Base-by-base conservation (phyloP, 257 asterid genomes). In the Solanum dulcamara region DNA sequence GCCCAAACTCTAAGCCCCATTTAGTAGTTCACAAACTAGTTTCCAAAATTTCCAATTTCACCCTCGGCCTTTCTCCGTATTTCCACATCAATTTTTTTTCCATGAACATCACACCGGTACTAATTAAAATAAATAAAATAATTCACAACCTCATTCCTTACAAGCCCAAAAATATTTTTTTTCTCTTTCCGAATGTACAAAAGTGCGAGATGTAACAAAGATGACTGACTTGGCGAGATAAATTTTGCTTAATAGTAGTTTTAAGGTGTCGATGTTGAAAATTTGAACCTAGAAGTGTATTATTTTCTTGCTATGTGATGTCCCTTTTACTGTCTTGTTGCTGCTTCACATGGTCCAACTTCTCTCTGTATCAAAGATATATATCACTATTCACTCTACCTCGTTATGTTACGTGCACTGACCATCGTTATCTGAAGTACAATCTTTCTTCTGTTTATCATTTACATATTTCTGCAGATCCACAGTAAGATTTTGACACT, bases 401-500 rank as follows among this genome's bases (percentile, higher is more conserved):
- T 75, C 44, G 81, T 75, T 75, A 15, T 75, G 59, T 11, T 75
- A 75, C 24, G 0, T 75, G 33, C 33, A 71, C 10, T 71, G 35
- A 74, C 40, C 53, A 72, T 22, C 4, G 38, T 75, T 75, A 26
- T 17, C 57, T 44, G 60, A 44, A 46, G 40, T 77, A 77, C 40
- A 28, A 46, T 17, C 10, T 77, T 28, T 46, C 42, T 44, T 75
- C 4, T 28, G 28, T 17, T 77, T 48, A 26, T 77, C 17, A 10
- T 28, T 17, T 46, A 77, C 6, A 10, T 77, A 15, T 46, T 62
- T 70, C 88, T 92, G 89, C 98, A 96, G 99, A 91, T 96, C 86
- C 99, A 96, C 90, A 95, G 94, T 87, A 95, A 92, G 94, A 86
- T 97, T 88, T 92, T 97, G 62, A 94, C 99, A 8, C 28, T 97